Conservation (phyloP, 1,139 yeast species). For the Debaryomyces coudertii region DNA sequence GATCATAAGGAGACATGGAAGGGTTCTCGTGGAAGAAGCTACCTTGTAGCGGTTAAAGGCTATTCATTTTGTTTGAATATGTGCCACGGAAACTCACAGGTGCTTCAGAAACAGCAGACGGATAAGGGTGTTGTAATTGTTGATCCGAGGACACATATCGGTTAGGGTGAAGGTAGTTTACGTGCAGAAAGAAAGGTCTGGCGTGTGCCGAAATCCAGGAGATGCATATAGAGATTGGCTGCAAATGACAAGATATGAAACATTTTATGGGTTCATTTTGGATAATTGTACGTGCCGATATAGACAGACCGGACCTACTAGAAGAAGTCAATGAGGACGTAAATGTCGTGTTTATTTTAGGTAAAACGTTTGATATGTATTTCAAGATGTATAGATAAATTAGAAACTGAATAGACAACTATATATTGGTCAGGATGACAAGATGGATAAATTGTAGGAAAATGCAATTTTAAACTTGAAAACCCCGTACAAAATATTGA, state of each 20-base stretch:
- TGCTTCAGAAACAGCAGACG: no score
- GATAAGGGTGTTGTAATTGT: not conserved
- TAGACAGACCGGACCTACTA: not conserved
- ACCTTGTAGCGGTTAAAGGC: not conserved
- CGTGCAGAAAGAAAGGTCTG: no score
- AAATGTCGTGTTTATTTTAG: not conserved
- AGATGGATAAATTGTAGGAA: not conserved
- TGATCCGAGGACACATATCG: not conserved
- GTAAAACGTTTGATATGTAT: not conserved
- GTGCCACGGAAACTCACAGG: no score
- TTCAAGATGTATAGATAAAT: slow-evolving; percentile 5
- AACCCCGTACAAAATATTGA: slow-evolving; percentile 3
- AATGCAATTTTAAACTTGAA: not conserved
- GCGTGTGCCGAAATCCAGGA: not conserved
- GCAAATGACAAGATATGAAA: not conserved
- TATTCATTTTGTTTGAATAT: no score
- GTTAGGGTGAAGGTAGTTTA: not conserved
- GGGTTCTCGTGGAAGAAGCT: not conserved
- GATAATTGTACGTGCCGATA: not conserved
- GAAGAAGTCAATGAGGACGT: not conserved
- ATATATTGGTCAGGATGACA: not conserved
- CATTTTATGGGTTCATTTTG: not conserved
- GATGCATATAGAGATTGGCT: not conserved
- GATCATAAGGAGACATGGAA: not conserved
- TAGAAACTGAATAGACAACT: not conserved